Conservation (phyloP, 345 rosid species). For the Ailanthus altissimus region DNA sequence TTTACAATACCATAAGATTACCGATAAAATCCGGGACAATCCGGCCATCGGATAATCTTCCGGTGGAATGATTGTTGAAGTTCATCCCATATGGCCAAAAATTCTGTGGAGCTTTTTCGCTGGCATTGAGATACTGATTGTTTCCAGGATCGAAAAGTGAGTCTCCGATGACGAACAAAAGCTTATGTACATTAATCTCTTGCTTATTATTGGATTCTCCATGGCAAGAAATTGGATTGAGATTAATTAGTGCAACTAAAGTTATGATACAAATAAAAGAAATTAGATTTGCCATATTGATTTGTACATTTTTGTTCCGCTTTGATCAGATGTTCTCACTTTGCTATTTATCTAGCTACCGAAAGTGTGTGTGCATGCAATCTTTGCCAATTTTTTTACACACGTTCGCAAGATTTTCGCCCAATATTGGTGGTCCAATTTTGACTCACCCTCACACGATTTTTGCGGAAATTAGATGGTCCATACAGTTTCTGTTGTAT, state of each 20-base stretch:
- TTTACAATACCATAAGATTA: background rate
- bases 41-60: constrained; percentile 27
- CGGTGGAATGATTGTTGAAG: constrained; percentile 20
- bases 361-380: too few species aligned
- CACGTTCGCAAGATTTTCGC: too few species aligned
- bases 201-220: background rate
- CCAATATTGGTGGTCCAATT: too few species aligned
- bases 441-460: too few species aligned
- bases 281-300: background rate
- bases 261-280: background rate
- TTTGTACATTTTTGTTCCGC: background rate
- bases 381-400: too few species aligned
- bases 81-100: constrained; percentile 24
- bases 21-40: constrained; percentile 30
- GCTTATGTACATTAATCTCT: background rate
- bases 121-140: constrained; percentile 7
- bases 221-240: background rate
- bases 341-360: too few species aligned
- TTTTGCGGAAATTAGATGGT: background rate
- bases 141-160: constrained; percentile 28
- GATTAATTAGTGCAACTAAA: background rate
- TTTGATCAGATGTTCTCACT: background rate
- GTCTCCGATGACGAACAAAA: constrained; percentile 30
- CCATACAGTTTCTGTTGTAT: background rate
- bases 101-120: background rate